Conservation (phyloP, 768 basidiomycete species). For the Hebeloma cylindrosporum region DNA sequence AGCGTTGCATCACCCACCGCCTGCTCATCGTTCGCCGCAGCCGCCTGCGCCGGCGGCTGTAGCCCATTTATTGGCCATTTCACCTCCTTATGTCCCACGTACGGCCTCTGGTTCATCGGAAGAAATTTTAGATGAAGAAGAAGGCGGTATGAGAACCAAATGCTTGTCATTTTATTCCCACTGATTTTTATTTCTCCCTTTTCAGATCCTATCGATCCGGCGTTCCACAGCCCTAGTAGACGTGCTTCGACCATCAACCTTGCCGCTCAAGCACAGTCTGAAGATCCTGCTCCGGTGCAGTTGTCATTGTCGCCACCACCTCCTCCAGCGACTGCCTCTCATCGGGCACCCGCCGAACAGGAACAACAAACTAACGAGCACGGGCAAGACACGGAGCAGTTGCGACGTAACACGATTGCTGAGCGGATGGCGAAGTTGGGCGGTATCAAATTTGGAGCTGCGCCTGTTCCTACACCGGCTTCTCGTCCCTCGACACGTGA, state of each 20-base stretch:
- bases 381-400: constrained; percentile 48
- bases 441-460: constrained; percentile 79
- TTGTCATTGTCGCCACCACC: constrained; percentile 4
- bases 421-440: constrained; percentile 95
- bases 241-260: constrained; percentile 34
- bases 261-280: constrained; percentile 15
- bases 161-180: neutral
- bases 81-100: constrained; percentile 18
- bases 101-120: constrained; percentile 27
- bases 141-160: constrained; percentile 49
- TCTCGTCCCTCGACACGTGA: constrained; percentile 37
- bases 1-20: constrained; percentile 5
- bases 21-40: constrained; percentile 6
- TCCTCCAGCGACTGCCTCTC: constrained; percentile 7
- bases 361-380: constrained; percentile 34
- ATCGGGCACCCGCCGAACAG: constrained; percentile 1
- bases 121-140: constrained; percentile 60
- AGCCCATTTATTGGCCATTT: neutral
- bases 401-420: constrained; percentile 71
- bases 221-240: constrained; percentile 54
- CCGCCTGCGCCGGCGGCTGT: constrained; percentile 2
- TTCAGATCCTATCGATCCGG: constrained; percentile 74
- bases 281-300: constrained; percentile 7
- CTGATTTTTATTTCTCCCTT: neutral
- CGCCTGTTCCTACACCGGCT: constrained; percentile 43